phyloP scores from a whole-genome alignment of 441 rosid genomes.

The Arabidopsis hybrid region DNA sequence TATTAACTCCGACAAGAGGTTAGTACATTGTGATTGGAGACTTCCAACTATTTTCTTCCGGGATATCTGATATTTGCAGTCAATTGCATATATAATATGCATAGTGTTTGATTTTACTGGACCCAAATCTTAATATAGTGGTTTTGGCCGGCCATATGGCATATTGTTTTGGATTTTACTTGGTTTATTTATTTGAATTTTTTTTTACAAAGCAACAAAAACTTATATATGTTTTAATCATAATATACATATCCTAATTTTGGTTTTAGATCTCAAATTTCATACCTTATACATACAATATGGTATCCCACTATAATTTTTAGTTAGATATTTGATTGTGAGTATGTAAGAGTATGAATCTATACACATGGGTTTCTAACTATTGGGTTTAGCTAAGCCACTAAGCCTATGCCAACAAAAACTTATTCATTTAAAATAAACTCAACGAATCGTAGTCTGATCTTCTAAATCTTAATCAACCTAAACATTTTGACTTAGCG shows the following conservation, averaged over 20 bases:
- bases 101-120: constrained; percentile 8
- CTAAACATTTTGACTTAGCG: constrained; percentile 31
- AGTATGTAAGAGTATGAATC: constrained; percentile 13
- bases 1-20: constrained; percentile 8
- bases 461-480: constrained; percentile 33
- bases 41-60: constrained; percentile 2
- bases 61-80: background rate
- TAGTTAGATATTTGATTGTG: background rate
- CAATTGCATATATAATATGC: background rate
- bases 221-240: background rate
- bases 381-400: constrained; percentile 36
- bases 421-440: constrained; percentile 19
- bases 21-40: constrained; percentile 18
- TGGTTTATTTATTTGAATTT: background rate
- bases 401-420: constrained; percentile 32
- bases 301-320: background rate
- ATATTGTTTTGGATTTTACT: constrained; percentile 1
- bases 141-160: background rate
- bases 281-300: background rate
- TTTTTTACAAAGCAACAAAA: background rate
- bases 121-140: background rate
- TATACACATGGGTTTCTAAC: constrained; percentile 32
- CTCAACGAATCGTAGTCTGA: constrained; percentile 37
- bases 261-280: background rate
- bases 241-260: background rate